Percentiles rank a stretch among this genome's conserved stretches.
These are phyloP conservation scores for Carnegiea gigantea DNA, from an alignment of 179 eudicot genomes.

Conservation along the genomic window DNA sequence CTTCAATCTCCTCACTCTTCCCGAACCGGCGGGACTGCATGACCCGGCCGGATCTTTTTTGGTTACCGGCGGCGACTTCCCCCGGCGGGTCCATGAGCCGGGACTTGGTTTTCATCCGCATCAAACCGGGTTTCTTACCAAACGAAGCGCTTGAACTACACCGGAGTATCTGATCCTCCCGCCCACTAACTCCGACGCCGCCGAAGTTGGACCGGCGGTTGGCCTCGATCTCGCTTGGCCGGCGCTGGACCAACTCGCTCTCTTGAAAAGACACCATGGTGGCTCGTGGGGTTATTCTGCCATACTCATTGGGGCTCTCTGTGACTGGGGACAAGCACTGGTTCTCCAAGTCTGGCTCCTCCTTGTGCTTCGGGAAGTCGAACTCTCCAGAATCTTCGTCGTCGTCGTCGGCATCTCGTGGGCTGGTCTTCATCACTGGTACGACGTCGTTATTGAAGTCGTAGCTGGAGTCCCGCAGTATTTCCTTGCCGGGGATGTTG, in stretches of 20 bases:
- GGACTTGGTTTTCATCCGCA: slow-evolving; percentile 62
- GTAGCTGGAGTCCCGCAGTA: slow-evolving; percentile 36
- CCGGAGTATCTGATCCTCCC: slow-evolving; percentile 46
- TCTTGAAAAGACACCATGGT: slow-evolving; percentile 50
- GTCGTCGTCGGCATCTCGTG: slow-evolving; percentile 1
- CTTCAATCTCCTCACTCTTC: slow-evolving; percentile 53
- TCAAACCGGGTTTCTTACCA: slow-evolving; percentile 37
- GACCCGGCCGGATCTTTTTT: slow-evolving; percentile 43
- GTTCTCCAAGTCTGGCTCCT: slow-evolving; percentile 34
- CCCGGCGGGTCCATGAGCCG: slow-evolving; percentile 70
- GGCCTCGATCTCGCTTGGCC: neutral
- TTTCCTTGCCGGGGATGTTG: neutral
- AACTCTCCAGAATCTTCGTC: slow-evolving; percentile 35
- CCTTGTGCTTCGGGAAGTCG: slow-evolving; percentile 24
- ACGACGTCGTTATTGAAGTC: slow-evolving; percentile 33
- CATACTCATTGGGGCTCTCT: slow-evolving; percentile 41
- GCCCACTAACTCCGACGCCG: slow-evolving; percentile 1
- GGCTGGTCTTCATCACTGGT: neutral
- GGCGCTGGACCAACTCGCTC: slow-evolving; percentile 34
- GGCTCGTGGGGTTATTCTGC: slow-evolving; percentile 45
- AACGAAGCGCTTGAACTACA: slow-evolving; percentile 57
- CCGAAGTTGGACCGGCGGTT: slow-evolving; percentile 25
- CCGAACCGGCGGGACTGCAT: slow-evolving; percentile 41
- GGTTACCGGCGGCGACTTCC: slow-evolving; percentile 13
- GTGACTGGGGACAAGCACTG: slow-evolving; percentile 34